These are phyloP conservation scores for Arthrobotrys musiformis DNA, from an alignment of 2,329 filamentous ascomycete species.

Conservation along the genomic window DNA sequence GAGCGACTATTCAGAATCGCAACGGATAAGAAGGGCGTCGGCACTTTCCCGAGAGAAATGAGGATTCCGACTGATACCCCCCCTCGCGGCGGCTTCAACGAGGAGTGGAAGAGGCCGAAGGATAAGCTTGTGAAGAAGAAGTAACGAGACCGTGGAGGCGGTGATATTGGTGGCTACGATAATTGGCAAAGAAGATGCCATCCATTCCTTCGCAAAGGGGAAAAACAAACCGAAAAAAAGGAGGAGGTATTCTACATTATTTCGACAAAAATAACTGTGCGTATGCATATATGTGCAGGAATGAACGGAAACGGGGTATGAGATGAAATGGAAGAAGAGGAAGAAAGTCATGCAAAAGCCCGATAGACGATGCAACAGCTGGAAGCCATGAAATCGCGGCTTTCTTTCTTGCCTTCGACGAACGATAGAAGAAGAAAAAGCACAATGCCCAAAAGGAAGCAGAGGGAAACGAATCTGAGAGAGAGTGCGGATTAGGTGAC, in stretches of 20 bases:
- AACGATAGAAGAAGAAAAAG: conserved; percentile 8
- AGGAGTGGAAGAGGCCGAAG: conserved; percentile 79
- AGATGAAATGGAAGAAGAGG: too few species aligned
- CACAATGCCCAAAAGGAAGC: conserved; percentile 9
- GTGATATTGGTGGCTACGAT: conserved; percentile 18
- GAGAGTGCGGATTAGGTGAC: conserved; percentile 27
- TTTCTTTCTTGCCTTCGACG: not conserved
- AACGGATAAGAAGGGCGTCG: conserved; percentile 87
- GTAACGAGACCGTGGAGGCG: conserved; percentile 40
- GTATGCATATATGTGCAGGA: conserved; percentile 19
- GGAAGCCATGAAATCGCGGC: conserved; percentile 11
- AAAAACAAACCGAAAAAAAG: not conserved
- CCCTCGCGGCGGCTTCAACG: conserved; percentile 83
- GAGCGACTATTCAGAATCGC: conserved; percentile 81
- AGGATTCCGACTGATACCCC: conserved; percentile 86
- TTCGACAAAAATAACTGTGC: conserved; percentile 18
- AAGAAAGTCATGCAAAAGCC: conserved; percentile 56
- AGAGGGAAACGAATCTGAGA: conserved; percentile 30
- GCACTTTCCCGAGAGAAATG: conserved; percentile 86
- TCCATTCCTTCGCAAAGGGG: not conserved
- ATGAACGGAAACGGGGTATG: not conserved
- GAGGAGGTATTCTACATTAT: conserved; percentile 44
- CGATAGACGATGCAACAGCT: conserved; percentile 28
- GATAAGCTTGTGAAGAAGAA: conserved; percentile 57
- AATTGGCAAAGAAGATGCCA: not conserved